Percentiles rank a stretch among this genome's conserved stretches.
Evolutionary conservation across 176 grass and related monocot species (phyloP).

Genomic region (Secale cereale): DNA sequence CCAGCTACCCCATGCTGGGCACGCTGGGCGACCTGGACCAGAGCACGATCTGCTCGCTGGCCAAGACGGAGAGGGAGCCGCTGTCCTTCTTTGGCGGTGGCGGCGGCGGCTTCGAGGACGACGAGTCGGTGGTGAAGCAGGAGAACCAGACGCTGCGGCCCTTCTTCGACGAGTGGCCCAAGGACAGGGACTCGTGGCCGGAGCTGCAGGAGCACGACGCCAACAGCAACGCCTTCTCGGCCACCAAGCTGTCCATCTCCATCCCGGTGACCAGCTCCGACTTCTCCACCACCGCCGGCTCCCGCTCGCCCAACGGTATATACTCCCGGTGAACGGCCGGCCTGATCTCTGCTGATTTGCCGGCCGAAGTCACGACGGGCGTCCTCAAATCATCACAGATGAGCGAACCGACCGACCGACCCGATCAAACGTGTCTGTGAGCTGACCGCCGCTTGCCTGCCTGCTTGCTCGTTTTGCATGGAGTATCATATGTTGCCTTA

Average conservation of each 20-base stretch:
- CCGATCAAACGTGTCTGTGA: not conserved
- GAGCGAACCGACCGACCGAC: conserved; percentile 12
- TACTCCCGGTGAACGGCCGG: conserved; percentile 23
- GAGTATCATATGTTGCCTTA: not conserved
- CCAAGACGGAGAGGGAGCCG: conserved; percentile 37
- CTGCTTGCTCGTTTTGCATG: not conserved
- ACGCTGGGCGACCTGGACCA: conserved; percentile 43
- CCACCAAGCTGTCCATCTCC: conserved; percentile 90
- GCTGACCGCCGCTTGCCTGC: not conserved
- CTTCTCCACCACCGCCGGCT: conserved; percentile 65
- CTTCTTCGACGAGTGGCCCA: conserved; percentile 95
- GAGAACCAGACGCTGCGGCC: conserved; percentile 65
- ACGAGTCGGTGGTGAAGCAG: conserved; percentile 25
- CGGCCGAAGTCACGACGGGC: not conserved
- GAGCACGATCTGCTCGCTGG: conserved; percentile 34
- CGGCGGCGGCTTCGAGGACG: conserved; percentile 12
- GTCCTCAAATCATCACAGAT: conserved; percentile 28
- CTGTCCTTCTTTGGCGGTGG: conserved; percentile 48
- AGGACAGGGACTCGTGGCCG: conserved; percentile 57
- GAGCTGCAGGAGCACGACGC: conserved; percentile 39
- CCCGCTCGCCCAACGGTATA: conserved; percentile 55
- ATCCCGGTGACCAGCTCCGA: conserved; percentile 67
- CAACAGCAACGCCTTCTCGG: conserved; percentile 45
- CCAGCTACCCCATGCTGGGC: conserved; percentile 42
- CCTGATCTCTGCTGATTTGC: not conserved